Percentiles rank a stretch among this genome's conserved stretches.
These are phyloP conservation scores for Candida ortonii DNA, from an alignment of 805 yeast genomes.

Conservation along the genomic window DNA sequence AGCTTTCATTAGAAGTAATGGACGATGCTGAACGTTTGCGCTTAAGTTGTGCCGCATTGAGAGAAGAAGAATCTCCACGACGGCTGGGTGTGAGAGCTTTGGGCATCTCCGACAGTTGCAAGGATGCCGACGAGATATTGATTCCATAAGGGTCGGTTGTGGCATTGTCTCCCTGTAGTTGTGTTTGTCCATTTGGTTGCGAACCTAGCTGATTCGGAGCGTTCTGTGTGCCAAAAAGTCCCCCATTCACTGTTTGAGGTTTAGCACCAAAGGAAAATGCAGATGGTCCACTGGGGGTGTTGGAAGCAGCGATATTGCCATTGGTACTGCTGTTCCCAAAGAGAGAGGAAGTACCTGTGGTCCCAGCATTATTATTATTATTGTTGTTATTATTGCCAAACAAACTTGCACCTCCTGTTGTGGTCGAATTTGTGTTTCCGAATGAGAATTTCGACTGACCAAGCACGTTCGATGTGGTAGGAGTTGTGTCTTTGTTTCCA, in stretches of 20 bases:
- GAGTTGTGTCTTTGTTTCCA: constrained; percentile 11
- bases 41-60: constrained; percentile 13
- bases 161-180: constrained; percentile 2
- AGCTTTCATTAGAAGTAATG: constrained; percentile 11
- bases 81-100: constrained; percentile 25
- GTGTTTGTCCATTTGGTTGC: constrained; percentile 8
- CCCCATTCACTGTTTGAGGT: no score
- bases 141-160: constrained; percentile 28
- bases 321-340: constrained; percentile 19
- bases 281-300: constrained; percentile 3
- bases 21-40: constrained; percentile 25
- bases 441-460: no score
- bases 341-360: no score
- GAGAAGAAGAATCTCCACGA: constrained; percentile 2
- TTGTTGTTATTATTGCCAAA: constrained; percentile 26
- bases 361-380: constrained; percentile 1
- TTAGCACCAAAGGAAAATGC: constrained; percentile 14
- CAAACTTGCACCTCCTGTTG: no score
- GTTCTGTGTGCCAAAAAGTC: no score
- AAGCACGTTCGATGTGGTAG: constrained; percentile 4
- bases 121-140: constrained; percentile 14
- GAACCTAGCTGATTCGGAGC: constrained; percentile 1
- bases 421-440: no score
- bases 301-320: constrained; percentile 1
- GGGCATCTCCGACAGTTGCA: constrained; percentile 28